Conservation (phyloP, 768 basidiomycete species). For the Clavulina sp. region DNA sequence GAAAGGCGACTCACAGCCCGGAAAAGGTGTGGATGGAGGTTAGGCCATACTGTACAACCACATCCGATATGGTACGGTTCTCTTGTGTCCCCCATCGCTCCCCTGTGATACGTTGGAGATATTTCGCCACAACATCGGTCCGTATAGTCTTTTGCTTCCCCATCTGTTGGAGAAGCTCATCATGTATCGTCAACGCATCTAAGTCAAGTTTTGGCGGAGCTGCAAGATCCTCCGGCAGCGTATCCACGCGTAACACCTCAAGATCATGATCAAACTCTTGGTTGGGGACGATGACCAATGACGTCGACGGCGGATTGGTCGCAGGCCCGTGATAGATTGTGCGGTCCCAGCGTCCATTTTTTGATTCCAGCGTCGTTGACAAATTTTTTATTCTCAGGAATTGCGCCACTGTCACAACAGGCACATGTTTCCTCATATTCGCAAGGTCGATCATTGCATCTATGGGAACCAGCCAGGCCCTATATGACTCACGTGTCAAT, state of each 20-base stretch:
- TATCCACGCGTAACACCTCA: conserved; percentile 23
- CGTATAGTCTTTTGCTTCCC: too few species aligned
- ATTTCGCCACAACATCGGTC: neutral
- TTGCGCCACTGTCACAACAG: conserved; percentile 7
- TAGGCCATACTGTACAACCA: neutral
- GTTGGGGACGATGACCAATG: conserved; percentile 23
- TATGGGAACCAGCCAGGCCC: conserved; percentile 7
- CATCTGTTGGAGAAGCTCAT: too few species aligned
- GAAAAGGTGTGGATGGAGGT: conserved; percentile 24
- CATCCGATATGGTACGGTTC: neutral
- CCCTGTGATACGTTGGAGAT: neutral
- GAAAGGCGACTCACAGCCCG: conserved; percentile 21
- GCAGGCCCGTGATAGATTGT: conserved; percentile 16
- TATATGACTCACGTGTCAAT: conserved; percentile 1
- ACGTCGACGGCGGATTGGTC: conserved; percentile 17
- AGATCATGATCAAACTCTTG: conserved; percentile 24
- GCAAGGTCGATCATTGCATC: conserved; percentile 11
- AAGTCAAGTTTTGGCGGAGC: neutral
- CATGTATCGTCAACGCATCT: neutral
- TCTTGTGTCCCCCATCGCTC: neutral
- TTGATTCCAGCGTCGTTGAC: conserved; percentile 9
- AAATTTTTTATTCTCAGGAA: conserved; percentile 10
- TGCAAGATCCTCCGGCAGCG: conserved; percentile 7
- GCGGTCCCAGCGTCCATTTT: conserved; percentile 18
- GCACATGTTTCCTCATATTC: conserved; percentile 3